Evolutionary conservation across 2,329 filamentous ascomycete genomes (phyloP).

Genomic region (Macrophomina tecta): DNA sequence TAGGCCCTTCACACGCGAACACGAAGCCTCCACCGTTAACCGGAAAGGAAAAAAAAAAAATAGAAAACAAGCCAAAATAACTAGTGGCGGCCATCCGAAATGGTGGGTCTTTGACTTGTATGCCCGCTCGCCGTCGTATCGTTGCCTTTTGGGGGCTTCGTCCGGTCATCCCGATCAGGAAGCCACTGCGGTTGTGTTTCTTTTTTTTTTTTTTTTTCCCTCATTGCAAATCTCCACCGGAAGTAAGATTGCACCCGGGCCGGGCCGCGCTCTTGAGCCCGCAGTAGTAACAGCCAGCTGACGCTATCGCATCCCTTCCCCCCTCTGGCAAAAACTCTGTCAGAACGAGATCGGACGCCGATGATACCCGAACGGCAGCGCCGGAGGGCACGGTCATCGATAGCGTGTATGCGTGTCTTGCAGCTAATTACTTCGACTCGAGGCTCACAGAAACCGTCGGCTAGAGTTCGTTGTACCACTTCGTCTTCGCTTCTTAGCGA

Average conservation of each 20-base stretch:
- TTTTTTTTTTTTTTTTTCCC: too few species aligned
- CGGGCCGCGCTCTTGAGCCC: background rate
- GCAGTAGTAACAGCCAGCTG: too few species aligned
- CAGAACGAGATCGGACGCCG: background rate
- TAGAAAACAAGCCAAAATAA: background rate
- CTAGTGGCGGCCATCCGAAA: background rate
- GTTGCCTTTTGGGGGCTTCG: slow-evolving; percentile 4
- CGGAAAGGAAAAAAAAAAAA: background rate
- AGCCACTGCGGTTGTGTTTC: background rate
- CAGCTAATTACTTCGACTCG: too few species aligned
- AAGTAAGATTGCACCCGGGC: slow-evolving; percentile 8
- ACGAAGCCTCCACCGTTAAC: background rate
- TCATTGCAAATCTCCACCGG: background rate
- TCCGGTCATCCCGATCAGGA: slow-evolving; percentile 5
- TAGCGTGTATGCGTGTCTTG: too few species aligned
- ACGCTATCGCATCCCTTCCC: background rate
- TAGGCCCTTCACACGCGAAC: background rate
- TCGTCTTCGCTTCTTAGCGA: too few species aligned
- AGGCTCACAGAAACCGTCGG: too few species aligned
- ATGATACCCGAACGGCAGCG: background rate
- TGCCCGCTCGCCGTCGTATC: background rate
- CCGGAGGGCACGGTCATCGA: background rate
- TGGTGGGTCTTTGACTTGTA: background rate
- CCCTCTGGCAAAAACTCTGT: background rate
- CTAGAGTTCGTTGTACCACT: too few species aligned